phyloP scores from a whole-genome alignment of 192 early-diverging fungal species.

The Gryganskiella cystojenkinii region DNA sequence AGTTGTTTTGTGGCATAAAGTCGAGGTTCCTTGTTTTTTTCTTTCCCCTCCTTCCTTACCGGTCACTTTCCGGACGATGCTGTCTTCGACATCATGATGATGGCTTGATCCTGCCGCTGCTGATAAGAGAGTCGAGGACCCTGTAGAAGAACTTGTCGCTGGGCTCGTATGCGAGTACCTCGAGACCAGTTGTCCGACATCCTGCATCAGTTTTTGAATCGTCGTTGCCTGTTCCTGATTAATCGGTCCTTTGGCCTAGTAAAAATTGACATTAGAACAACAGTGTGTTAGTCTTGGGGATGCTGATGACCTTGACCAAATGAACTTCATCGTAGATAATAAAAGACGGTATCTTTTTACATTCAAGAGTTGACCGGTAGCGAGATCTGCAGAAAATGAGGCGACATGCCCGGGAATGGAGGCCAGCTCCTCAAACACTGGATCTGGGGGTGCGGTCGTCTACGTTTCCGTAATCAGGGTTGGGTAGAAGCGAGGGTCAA shows the following conservation, averaged over 20 bases:
- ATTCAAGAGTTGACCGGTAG: conserved; percentile 46
- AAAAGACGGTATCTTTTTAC: conserved; percentile 4
- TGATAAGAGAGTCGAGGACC: too few species aligned
- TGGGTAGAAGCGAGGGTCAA: neutral
- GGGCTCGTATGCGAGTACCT: conserved; percentile 17
- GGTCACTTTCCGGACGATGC: conserved; percentile 44
- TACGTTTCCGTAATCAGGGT: too few species aligned
- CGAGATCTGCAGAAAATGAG: conserved; percentile 47
- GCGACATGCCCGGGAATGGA: conserved; percentile 50
- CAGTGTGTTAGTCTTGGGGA: too few species aligned
- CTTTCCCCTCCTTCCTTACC: conserved; percentile 25
- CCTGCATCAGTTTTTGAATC: conserved; percentile 50
- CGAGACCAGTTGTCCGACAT: conserved; percentile 50
- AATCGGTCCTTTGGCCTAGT: conserved; percentile 29
- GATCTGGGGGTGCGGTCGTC: conserved; percentile 54
- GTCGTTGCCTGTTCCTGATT: conserved; percentile 36
- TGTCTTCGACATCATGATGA: conserved; percentile 27
- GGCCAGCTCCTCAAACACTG: conserved; percentile 44
- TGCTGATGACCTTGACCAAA: neutral
- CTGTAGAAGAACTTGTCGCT: too few species aligned
- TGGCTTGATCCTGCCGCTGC: too few species aligned
- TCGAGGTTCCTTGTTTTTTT: too few species aligned
- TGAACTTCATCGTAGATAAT: neutral
- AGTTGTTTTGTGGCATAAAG: too few species aligned
- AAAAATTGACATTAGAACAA: neutral